phyloP scores from a whole-genome alignment of 2,329 filamentous ascomycete genomes.

The Coniochaeta sp. region DNA sequence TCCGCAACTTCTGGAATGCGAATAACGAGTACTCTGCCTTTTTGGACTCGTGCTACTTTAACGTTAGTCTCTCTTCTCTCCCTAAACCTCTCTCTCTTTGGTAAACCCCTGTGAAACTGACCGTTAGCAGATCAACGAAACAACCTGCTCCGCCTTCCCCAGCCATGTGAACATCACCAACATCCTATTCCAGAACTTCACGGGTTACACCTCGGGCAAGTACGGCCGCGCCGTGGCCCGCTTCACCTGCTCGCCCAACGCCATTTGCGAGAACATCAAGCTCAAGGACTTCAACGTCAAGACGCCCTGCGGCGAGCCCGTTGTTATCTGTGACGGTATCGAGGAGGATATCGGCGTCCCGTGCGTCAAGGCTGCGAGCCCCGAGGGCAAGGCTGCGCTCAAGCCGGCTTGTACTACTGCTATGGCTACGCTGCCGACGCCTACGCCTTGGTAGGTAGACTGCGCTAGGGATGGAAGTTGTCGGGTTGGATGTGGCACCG shows the following conservation, averaged over 20 bases:
- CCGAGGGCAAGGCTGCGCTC: slow-evolving; percentile 23
- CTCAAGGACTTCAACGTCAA: slow-evolving; percentile 48
- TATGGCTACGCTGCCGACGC: slow-evolving; percentile 9
- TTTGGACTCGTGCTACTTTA: slow-evolving; percentile 57
- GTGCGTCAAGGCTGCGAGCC: slow-evolving; percentile 27
- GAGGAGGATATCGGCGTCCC: slow-evolving; percentile 25
- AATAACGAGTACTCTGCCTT: slow-evolving; percentile 52
- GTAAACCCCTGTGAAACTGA: not conserved
- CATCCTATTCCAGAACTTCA: slow-evolving; percentile 51
- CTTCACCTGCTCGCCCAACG: slow-evolving; percentile 44
- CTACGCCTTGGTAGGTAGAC: slow-evolving; percentile 12
- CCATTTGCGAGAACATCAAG: slow-evolving; percentile 48
- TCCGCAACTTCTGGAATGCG: slow-evolving; percentile 51
- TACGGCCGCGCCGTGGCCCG: slow-evolving; percentile 47
- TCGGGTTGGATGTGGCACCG: too few relatives aligned
- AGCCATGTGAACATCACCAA: slow-evolving; percentile 53
- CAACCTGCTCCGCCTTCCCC: slow-evolving; percentile 44
- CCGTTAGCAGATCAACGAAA: slow-evolving; percentile 26
- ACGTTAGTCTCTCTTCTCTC: slow-evolving; percentile 28
- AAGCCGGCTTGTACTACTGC: slow-evolving; percentile 20
- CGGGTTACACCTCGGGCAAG: slow-evolving; percentile 48
- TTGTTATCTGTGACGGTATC: slow-evolving; percentile 44
- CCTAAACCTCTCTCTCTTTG: too few relatives aligned
- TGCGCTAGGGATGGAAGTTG: too few relatives aligned
- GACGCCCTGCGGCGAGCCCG: slow-evolving; percentile 36